These are phyloP conservation scores for Escovopsis sp. DNA, from an alignment of 2,329 filamentous ascomycete species.

Conservation along the genomic window DNA sequence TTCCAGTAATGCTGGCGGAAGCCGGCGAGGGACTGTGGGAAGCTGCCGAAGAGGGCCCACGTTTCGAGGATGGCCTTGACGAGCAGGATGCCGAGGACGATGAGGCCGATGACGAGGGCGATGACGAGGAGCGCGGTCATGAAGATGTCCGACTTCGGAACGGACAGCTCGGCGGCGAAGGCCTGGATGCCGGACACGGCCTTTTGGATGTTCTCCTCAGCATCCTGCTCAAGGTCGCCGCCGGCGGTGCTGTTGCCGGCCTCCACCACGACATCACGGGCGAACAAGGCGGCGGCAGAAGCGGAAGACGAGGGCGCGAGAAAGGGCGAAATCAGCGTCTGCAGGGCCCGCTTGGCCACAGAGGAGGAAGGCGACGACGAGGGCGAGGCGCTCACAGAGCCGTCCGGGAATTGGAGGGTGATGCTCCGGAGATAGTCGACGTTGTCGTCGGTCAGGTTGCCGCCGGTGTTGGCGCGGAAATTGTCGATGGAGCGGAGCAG, in stretches of 20 bases:
- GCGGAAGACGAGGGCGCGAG: too few species aligned
- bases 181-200: constrained; percentile 63
- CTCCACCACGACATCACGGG: constrained; percentile 35
- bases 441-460: constrained; percentile 70
- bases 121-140: constrained; percentile 89
- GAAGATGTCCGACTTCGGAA: constrained; percentile 83
- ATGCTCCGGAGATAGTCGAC: constrained; percentile 59
- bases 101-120: constrained; percentile 68
- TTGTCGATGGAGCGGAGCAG: constrained; percentile 72
- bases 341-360: constrained; percentile 39
- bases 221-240: constrained; percentile 9
- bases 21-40: constrained; percentile 61
- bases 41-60: constrained; percentile 80
- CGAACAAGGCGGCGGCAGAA: constrained; percentile 27
- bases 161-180: constrained; percentile 68
- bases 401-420: constrained; percentile 56
- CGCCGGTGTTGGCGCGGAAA: constrained; percentile 68
- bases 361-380: constrained; percentile 20
- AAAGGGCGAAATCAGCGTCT: too few species aligned
- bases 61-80: constrained; percentile 82
- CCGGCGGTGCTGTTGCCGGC: constrained; percentile 22
- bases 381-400: constrained; percentile 30
- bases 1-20: constrained; percentile 98
- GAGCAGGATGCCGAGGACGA: constrained; percentile 73
- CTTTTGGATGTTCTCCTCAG: constrained; percentile 12